Conservation (phyloP, 192 early-diverging fungal genomes). For the Rhizophagus clarus region DNA sequence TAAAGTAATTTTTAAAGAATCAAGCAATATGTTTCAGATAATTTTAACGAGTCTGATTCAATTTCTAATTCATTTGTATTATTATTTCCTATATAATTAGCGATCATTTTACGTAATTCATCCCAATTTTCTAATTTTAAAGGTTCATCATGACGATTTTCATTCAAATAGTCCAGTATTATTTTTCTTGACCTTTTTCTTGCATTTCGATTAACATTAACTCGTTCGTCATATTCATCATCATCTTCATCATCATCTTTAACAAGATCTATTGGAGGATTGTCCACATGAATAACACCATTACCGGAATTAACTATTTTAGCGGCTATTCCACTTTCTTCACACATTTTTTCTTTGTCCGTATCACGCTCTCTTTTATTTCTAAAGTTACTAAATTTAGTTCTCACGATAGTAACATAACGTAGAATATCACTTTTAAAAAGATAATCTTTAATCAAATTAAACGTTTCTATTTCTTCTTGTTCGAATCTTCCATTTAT, state of each 20-base stretch:
- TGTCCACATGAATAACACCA: slow-evolving; percentile 4
- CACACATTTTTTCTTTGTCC: neutral
- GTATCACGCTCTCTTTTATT: neutral
- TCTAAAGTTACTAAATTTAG: slow-evolving; percentile 10
- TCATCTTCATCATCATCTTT: too few relatives aligned
- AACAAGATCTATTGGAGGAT: neutral
- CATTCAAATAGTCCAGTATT: neutral
- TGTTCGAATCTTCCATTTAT: neutral
- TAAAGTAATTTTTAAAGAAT: too few relatives aligned
- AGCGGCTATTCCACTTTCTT: neutral
- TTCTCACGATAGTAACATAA: slow-evolving; percentile 17
- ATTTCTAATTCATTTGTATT: too few relatives aligned
- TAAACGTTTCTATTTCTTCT: neutral
- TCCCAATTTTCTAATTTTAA: too few relatives aligned
- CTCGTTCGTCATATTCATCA: neutral
- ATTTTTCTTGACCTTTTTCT: neutral
- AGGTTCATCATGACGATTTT: too few relatives aligned
- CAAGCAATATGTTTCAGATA: too few relatives aligned
- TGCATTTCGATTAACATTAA: neutral
- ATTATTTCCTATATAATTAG: too few relatives aligned
- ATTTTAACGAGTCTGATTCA: too few relatives aligned
- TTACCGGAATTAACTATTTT: neutral
- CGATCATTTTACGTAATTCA: too few relatives aligned
- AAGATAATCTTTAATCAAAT: neutral
- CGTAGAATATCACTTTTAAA: neutral